These are phyloP conservation scores for Talaromyces amestolkiae DNA, from an alignment of 2,329 filamentous ascomycete genomes.

Conservation along the genomic window DNA sequence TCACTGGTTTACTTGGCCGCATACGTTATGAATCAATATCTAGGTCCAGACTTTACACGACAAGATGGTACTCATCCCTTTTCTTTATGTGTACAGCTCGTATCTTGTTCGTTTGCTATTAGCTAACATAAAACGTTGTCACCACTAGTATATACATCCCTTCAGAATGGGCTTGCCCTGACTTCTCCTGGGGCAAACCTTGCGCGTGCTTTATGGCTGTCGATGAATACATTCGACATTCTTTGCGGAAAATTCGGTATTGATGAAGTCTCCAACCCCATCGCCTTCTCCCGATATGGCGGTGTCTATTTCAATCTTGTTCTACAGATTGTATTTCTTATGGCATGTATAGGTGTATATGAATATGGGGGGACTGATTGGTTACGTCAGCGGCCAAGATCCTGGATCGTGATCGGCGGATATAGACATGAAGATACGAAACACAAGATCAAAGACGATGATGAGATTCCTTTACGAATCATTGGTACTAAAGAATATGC, in stretches of 20 bases:
- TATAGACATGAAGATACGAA: slow-evolving; percentile 21
- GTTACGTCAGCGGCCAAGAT: background rate
- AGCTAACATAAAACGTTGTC: background rate
- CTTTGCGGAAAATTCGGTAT: slow-evolving; percentile 60
- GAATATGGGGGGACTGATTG: background rate
- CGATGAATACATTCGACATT: slow-evolving; percentile 79
- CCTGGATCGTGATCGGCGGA: no score
- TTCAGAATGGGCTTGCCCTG: slow-evolving; percentile 9
- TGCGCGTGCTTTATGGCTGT: slow-evolving; percentile 69
- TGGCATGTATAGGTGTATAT: background rate
- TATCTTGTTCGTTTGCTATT: background rate
- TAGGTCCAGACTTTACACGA: background rate
- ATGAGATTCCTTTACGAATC: slow-evolving; percentile 41
- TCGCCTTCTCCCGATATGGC: slow-evolving; percentile 70
- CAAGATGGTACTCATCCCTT: slow-evolving; percentile 6
- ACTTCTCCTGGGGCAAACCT: slow-evolving; percentile 76
- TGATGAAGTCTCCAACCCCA: slow-evolving; percentile 65
- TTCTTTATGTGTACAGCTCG: background rate
- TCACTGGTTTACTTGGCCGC: slow-evolving; percentile 5
- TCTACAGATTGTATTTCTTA: slow-evolving; percentile 51
- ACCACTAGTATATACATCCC: slow-evolving; percentile 6
- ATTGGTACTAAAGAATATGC: background rate
- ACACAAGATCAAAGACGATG: slow-evolving; percentile 44
- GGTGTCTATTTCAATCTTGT: slow-evolving; percentile 81
- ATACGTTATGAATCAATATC: slow-evolving; percentile 12